A percentile compares a stretch with the other conserved stretches of the same genome.
phyloP scores from a whole-genome alignment of 2,329 filamentous ascomycete genomes.

The Lojkania enalia region DNA sequence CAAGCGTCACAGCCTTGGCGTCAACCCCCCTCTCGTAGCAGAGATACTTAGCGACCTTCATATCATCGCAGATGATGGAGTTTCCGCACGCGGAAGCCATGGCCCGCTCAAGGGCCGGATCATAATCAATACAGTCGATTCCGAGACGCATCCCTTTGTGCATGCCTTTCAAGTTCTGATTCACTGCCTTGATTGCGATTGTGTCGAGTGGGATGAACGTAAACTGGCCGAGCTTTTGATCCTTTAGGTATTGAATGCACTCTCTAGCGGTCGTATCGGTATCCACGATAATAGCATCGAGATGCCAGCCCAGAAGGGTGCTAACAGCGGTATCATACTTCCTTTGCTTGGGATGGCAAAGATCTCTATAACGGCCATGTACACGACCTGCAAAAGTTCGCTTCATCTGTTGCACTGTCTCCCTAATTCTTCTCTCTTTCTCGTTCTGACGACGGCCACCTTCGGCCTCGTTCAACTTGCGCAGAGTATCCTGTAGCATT shows the following conservation, averaged over 20 bases:
- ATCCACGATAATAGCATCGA: slow-evolving; percentile 93
- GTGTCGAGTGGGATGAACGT: slow-evolving; percentile 97
- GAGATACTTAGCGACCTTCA: slow-evolving; percentile 84
- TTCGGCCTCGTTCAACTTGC: slow-evolving; percentile 81
- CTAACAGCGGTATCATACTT: slow-evolving; percentile 94
- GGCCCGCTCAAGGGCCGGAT: slow-evolving; percentile 82
- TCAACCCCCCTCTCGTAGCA: slow-evolving; percentile 83
- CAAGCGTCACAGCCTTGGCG: slow-evolving; percentile 91
- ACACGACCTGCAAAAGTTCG: slow-evolving; percentile 77
- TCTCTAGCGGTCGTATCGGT: slow-evolving; percentile 92
- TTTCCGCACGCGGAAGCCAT: slow-evolving; percentile 95
- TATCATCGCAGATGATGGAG: slow-evolving; percentile 88
- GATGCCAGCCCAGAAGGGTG: slow-evolving; percentile 87
- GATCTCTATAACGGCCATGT: slow-evolving; percentile 82
- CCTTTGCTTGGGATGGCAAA: slow-evolving; percentile 96
- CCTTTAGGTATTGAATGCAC: slow-evolving; percentile 91
- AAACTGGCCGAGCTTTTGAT: slow-evolving; percentile 82
- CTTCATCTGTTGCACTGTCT: slow-evolving; percentile 83
- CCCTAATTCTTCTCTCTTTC: slow-evolving; percentile 76
- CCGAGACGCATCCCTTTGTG: slow-evolving; percentile 81
- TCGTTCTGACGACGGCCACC: slow-evolving; percentile 84
- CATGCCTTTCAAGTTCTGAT: slow-evolving; percentile 87
- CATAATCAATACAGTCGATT: slow-evolving; percentile 95
- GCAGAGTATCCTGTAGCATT: slow-evolving; percentile 79
- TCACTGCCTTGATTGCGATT: slow-evolving; percentile 90